phyloP scores from a whole-genome alignment of 192 early-diverging fungal species.

The Dissophora ornata region DNA sequence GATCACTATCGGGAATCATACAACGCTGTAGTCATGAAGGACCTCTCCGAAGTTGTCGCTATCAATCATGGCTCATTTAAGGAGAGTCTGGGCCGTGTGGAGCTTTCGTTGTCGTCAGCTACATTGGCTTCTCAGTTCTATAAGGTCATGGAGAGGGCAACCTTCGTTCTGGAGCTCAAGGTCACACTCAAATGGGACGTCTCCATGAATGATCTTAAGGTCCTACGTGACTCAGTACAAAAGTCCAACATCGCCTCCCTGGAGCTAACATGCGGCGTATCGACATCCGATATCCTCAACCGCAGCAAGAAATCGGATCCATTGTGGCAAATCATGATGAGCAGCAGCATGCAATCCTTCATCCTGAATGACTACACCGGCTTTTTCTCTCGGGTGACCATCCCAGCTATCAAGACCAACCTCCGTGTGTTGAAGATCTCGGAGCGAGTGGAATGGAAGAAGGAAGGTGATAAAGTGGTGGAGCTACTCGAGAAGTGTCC shows the following conservation, averaged over 20 bases:
- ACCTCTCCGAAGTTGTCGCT: conserved; percentile 4
- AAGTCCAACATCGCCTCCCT: conserved; percentile 11
- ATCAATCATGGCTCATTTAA: conserved; percentile 22
- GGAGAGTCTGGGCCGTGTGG: conserved; percentile 10
- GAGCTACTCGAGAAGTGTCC: conserved; percentile 17
- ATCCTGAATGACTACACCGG: conserved; percentile 10
- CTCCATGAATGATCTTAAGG: conserved; percentile 10
- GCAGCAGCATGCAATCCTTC: conserved; percentile 17
- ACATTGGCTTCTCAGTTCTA: conserved; percentile 22
- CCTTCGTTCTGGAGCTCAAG: conserved; percentile 28
- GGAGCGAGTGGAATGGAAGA: conserved; percentile 24
- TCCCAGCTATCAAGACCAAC: background rate
- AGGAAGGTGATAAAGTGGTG: conserved; percentile 11
- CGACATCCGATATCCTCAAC: background rate
- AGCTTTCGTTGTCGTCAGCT: conserved; percentile 7
- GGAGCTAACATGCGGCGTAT: conserved; percentile 9
- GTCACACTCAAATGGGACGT: conserved; percentile 16
- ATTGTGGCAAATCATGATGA: conserved; percentile 17
- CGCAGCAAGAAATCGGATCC: conserved; percentile 24
- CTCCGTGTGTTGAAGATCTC: conserved; percentile 8
- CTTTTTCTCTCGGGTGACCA: conserved; percentile 9
- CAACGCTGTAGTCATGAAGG: background rate
- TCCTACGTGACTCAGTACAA: conserved; percentile 15
- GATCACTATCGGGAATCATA: conserved; percentile 29
- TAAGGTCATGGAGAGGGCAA: conserved; percentile 11